Base-by-base conservation (phyloP, 2,329 filamentous ascomycete genomes). In the Fusarium sp. region DNA sequence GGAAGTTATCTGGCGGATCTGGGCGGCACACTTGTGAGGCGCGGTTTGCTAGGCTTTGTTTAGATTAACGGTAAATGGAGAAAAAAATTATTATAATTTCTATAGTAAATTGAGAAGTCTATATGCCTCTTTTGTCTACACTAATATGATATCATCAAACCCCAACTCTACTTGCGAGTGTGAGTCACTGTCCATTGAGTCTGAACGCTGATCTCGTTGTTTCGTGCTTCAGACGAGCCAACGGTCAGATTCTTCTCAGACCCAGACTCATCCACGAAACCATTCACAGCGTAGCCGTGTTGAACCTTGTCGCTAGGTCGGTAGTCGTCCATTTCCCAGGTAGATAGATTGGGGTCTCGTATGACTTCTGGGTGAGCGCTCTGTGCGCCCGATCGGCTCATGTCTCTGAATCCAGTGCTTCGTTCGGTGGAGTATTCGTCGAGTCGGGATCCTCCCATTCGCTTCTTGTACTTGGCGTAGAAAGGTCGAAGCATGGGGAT, bases 401-500 rank as follows among this genome's bases (percentile, higher is more conserved):
- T 49, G 20, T 73, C 70, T 6, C 49, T 61, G 33, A 69, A 74
- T 2, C 63, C 68, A 0, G 61, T 62, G 22, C 62, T 63, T 14
- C 69, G 48, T 24, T 73, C 69, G 35, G 65, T 67, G 7, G 72
- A 72, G 20, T 71, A 74, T 24, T 78, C 75, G 10, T 70, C 54
- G 4, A 76, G 51, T 35, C 71, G 70, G 7, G 76, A 78, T 0
- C 74, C 74, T 6, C 76, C 76, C 56, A 76, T 74, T 41, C 75
- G 67, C 54, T 77, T 73, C 60, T 71, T 75, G 59, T 76, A 78
- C 49, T 73, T 71, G 14, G 68, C 65, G 57, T 75, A 79, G 51
- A 80, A 75, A 3, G 79, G 75, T 37, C 78, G 74, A 7, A 82
- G 71, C 79, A 82, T 82, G 3, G 80, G 80, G 47, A 82, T 75